phyloP scores from a whole-genome alignment of 768 basidiomycete species.

The Tylopilus vinaceipallidus region DNA sequence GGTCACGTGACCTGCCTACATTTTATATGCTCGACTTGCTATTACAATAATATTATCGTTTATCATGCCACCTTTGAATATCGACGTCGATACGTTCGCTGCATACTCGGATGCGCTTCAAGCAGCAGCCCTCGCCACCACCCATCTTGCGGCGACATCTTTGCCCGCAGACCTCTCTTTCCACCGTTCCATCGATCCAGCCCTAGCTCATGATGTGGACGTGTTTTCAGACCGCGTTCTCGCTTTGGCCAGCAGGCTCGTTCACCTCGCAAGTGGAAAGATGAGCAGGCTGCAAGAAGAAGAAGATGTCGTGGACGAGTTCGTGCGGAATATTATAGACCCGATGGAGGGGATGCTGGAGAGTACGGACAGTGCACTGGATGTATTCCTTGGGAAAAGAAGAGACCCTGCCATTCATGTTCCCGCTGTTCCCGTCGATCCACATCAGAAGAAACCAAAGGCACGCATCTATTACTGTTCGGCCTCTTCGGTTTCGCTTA shows the following conservation, averaged over 20 bases:
- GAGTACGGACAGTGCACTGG: conserved; percentile 79
- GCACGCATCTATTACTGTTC: conserved; percentile 20
- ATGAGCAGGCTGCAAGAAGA: conserved; percentile 48
- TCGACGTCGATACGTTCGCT: conserved; percentile 41
- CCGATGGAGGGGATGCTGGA: conserved; percentile 84
- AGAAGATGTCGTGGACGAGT: conserved; percentile 85
- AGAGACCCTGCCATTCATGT: conserved; percentile 66
- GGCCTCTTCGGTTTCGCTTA: conserved; percentile 4
- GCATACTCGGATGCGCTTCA: conserved; percentile 59
- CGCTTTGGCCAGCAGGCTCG: conserved; percentile 58
- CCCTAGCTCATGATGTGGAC: conserved; percentile 70
- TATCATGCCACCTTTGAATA: background rate
- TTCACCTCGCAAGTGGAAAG: conserved; percentile 48
- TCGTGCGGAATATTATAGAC: conserved; percentile 76
- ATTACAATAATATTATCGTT: conserved; percentile 12
- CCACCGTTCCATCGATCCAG: conserved; percentile 80
- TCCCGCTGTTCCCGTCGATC: conserved; percentile 36
- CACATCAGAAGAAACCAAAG: conserved; percentile 29
- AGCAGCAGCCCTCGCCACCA: conserved; percentile 57
- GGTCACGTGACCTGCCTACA: conserved; percentile 12
- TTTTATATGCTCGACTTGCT: conserved; percentile 2
- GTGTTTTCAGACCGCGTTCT: conserved; percentile 64
- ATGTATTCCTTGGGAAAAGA: conserved; percentile 68
- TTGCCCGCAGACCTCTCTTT: conserved; percentile 81
- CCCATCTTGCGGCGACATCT: conserved; percentile 52